Evolutionary conservation across 75 land plant genomes (phyloP).

Genomic region (Ceratopteris richardii): DNA sequence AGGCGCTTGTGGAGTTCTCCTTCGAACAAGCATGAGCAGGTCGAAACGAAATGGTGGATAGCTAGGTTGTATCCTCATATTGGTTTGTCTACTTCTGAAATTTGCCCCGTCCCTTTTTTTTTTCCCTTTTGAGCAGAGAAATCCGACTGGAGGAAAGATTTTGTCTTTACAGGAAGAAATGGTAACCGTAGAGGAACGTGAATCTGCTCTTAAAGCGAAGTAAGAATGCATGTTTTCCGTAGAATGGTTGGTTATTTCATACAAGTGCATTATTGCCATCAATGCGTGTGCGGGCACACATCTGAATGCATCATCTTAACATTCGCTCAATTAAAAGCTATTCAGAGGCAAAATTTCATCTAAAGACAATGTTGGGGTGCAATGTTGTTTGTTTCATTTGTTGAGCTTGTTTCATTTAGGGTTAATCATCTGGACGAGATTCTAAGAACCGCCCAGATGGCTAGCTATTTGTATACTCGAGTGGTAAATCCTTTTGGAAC

Average conservation of each 20-base stretch:
- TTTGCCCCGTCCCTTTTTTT: too few relatives aligned
- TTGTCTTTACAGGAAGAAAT: constrained; percentile 24
- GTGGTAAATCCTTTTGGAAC: constrained; percentile 50
- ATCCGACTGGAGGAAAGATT: constrained; percentile 13
- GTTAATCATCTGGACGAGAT: constrained; percentile 82
- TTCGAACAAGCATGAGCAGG: constrained; percentile 18
- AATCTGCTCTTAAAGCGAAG: constrained; percentile 24
- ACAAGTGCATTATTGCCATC: too few relatives aligned
- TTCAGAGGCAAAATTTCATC: too few relatives aligned
- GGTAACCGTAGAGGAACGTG: constrained; percentile 23
- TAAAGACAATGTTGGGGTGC: too few relatives aligned
- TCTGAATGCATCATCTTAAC: too few relatives aligned
- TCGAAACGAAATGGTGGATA: constrained; percentile 6
- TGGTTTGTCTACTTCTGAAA: too few relatives aligned
- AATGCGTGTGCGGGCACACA: too few relatives aligned
- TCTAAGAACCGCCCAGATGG: constrained; percentile 66
- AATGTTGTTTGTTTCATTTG: too few relatives aligned
- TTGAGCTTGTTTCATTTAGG: constrained; percentile 25
- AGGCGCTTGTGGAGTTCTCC: constrained; percentile 15
- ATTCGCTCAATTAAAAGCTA: too few relatives aligned
- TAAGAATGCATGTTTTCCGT: constrained; percentile 12
- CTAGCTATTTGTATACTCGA: constrained; percentile 74
- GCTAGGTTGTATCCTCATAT: too few relatives aligned
- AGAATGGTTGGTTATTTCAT: too few relatives aligned
- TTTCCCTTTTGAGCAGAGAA: constrained; percentile 5